phyloP scores from a whole-genome alignment of 2,329 filamentous ascomycete genomes.

The Sodiomyces alkalinus region DNA sequence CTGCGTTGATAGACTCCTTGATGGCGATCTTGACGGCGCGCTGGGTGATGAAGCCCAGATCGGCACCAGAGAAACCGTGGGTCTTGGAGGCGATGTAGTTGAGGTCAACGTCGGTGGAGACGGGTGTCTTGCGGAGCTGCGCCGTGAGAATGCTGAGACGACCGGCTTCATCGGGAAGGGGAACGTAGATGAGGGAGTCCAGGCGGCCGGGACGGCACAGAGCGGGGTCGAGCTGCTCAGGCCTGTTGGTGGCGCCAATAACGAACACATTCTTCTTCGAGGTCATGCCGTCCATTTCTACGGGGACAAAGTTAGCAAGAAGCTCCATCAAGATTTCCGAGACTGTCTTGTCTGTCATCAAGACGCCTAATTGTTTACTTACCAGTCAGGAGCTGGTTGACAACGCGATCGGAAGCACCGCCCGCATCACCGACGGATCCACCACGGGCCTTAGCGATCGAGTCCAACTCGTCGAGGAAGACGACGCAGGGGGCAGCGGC shows the following conservation, averaged over 20 bases:
- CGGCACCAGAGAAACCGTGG: constrained; percentile 97
- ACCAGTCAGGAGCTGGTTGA: constrained; percentile 97
- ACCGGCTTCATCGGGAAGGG: constrained; percentile 80
- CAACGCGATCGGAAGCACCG: constrained; percentile 96
- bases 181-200: constrained; percentile 96
- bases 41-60: constrained; percentile 98
- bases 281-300: constrained; percentile 98
- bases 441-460: constrained; percentile 98
- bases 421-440: constrained; percentile 92
- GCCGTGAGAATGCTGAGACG: constrained; percentile 84
- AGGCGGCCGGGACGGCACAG: constrained; percentile 97
- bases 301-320: too few species aligned
- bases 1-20: constrained; percentile 81
- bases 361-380: too few species aligned
- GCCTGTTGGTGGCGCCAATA: constrained; percentile 96
- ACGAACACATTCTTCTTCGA: constrained; percentile 99
- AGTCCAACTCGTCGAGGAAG: constrained; percentile 97
- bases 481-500: constrained; percentile 96
- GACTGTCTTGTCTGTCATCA: constrained; percentile 18
- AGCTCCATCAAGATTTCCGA: too few species aligned
- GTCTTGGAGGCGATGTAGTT: constrained; percentile 91
- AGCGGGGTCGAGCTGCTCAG: constrained; percentile 95
- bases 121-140: constrained; percentile 95
- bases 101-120: constrained; percentile 74
- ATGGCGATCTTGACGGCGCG: constrained; percentile 98